phyloP scores from a whole-genome alignment of 2,329 filamentous ascomycete genomes.

The Byssothecium circinans region DNA sequence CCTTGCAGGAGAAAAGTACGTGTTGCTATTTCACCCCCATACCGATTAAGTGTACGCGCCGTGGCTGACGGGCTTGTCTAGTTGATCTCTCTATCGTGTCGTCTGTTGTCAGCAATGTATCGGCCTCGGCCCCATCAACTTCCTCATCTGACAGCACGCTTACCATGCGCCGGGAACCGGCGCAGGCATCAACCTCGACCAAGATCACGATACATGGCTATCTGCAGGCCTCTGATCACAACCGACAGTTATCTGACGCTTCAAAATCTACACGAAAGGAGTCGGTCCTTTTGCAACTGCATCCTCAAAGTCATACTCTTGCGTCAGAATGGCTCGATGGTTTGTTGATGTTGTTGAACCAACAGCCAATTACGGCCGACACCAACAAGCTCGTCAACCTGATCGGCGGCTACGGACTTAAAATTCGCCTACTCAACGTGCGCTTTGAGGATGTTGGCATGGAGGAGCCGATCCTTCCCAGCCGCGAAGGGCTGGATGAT shows the following conservation, averaged over 20 bases:
- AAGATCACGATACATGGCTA: conserved; percentile 92
- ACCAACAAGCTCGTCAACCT: conserved; percentile 86
- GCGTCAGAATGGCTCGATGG: conserved; percentile 98
- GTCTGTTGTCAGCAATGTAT: conserved; percentile 92
- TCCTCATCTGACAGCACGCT: conserved; percentile 52
- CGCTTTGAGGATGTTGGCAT: conserved; percentile 74
- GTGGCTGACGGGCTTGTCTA: conserved; percentile 39
- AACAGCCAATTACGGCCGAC: conserved; percentile 94
- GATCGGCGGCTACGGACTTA: conserved; percentile 86
- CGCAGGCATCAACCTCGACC: conserved; percentile 58
- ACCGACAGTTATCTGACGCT: conserved; percentile 33
- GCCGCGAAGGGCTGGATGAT: conserved; percentile 81
- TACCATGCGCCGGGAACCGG: conserved; percentile 40
- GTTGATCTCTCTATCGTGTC: conserved; percentile 85
- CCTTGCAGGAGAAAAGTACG: conserved; percentile 71
- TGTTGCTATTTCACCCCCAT: conserved; percentile 11
- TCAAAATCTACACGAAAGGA: conserved; percentile 57
- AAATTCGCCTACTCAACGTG: conserved; percentile 90
- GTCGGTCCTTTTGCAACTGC: conserved; percentile 75
- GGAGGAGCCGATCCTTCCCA: conserved; percentile 77
- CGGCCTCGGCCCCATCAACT: conserved; percentile 59
- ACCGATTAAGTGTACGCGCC: conserved; percentile 20
- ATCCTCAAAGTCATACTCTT: conserved; percentile 76
- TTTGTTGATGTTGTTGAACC: conserved; percentile 89
- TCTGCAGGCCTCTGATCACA: conserved; percentile 38